phyloP scores from a whole-genome alignment of 176 grass and related monocot genomes.

The Oryza glaberrima region DNA sequence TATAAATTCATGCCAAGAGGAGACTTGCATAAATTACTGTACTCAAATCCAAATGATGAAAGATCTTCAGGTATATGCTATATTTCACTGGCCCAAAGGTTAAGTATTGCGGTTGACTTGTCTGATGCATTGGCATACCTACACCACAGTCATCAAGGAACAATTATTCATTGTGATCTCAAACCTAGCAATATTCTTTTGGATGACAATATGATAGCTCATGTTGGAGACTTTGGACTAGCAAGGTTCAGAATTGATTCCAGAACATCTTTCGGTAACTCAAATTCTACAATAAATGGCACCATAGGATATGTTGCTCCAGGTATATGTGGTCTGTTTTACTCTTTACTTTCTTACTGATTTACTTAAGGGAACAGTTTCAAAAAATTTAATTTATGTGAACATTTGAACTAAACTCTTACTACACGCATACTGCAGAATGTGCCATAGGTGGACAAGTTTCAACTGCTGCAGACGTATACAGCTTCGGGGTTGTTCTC shows the following conservation, averaged over 20 bases:
- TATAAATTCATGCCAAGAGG: no score
- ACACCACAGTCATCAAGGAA: slow-evolving; percentile 16
- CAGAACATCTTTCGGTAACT: background rate
- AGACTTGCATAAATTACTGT: no score
- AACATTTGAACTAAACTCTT: background rate
- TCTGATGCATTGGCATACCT: slow-evolving; percentile 27
- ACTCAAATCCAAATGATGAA: no score
- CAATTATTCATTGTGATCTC: slow-evolving; percentile 34
- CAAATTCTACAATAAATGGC: background rate
- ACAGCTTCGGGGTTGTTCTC: slow-evolving; percentile 28
- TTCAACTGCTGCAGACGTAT: slow-evolving; percentile 5
- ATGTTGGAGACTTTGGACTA: slow-evolving; percentile 41
- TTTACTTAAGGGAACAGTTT: no score
- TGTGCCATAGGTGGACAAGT: background rate
- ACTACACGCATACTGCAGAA: background rate
- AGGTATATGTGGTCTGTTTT: no score
- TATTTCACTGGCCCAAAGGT: no score
- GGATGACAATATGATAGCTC: background rate
- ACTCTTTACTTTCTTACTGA: no score
- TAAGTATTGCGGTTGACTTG: background rate
- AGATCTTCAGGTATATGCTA: no score
- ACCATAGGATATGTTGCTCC: no score
- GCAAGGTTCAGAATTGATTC: slow-evolving; percentile 12
- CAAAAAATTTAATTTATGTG: no score
- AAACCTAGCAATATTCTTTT: slow-evolving; percentile 42